Conservation (phyloP, 352 stramenopile genomes). For the Sclerospora graminicola region DNA sequence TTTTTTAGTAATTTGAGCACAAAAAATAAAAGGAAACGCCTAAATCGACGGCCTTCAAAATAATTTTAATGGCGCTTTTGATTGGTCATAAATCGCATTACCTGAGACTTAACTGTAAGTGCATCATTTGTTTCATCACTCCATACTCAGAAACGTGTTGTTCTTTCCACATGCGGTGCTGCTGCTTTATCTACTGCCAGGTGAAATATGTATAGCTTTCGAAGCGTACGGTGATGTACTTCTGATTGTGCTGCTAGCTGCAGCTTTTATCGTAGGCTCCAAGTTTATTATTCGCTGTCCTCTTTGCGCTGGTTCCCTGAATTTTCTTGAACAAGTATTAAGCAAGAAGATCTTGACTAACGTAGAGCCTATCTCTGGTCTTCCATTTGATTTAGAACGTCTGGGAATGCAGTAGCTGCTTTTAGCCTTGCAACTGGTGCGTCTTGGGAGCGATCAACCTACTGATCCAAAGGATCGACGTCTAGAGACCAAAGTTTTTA, state of each 20-base stretch:
- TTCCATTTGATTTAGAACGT: conserved; percentile 58
- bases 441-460: conserved; percentile 7
- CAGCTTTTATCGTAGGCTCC: conserved; percentile 29
- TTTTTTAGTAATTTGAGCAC: too few species aligned
- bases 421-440: conserved; percentile 38
- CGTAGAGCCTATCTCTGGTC: conserved; percentile 41
- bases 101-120: not conserved
- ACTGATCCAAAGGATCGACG: conserved; percentile 3
- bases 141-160: not conserved
- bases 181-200: conserved; percentile 27
- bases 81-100: conserved; percentile 11
- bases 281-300: conserved; percentile 57
- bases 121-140: too few species aligned
- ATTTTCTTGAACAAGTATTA: conserved; percentile 46
- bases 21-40: too few species aligned
- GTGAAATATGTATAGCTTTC: conserved; percentile 21
- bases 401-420: conserved; percentile 42
- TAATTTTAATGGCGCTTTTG: too few species aligned
- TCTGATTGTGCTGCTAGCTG: conserved; percentile 43
- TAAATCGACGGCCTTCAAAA: too few species aligned
- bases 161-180: conserved; percentile 7
- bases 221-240: conserved; percentile 42
- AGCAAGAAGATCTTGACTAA: conserved; percentile 30
- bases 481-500: conserved; percentile 39
- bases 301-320: conserved; percentile 41